phyloP scores from a whole-genome alignment of 106 monocot genomes.

The Triglochin maritima region DNA sequence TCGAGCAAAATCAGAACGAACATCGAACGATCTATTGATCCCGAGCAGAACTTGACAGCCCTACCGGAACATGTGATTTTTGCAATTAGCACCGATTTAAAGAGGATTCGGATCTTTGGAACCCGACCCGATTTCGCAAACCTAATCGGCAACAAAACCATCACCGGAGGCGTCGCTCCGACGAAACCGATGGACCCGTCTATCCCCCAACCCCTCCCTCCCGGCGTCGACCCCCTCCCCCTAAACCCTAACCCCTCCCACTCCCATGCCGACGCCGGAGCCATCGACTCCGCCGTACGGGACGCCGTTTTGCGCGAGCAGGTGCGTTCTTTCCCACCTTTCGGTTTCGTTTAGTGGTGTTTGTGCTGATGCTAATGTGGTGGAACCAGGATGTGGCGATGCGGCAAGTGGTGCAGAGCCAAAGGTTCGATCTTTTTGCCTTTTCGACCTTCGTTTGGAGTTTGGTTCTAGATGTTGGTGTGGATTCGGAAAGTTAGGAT shows the following conservation, averaged over 20 bases:
- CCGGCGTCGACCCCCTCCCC: conserved; percentile 2
- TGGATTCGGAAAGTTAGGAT: too few relatives aligned
- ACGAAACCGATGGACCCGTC: conserved; percentile 1
- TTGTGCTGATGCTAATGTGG: conserved; percentile 7
- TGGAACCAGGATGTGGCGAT: conserved; percentile 67
- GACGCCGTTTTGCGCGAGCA: conserved; percentile 71
- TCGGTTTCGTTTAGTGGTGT: not conserved
- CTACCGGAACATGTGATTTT: too few relatives aligned
- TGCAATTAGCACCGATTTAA: not conserved
- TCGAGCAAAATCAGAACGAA: too few relatives aligned
- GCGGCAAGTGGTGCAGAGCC: conserved; percentile 73
- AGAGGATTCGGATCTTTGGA: not conserved
- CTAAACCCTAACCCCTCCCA: not conserved
- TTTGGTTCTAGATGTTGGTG: not conserved
- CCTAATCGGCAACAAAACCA: not conserved
- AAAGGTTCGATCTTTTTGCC: conserved; percentile 37
- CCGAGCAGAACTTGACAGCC: too few relatives aligned
- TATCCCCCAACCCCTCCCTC: conserved; percentile 3
- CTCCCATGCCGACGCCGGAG: not conserved
- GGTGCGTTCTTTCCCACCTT: conserved; percentile 26
- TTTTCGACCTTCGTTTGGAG: not conserved
- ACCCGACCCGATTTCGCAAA: not conserved
- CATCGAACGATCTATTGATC: too few relatives aligned
- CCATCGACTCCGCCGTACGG: conserved; percentile 62
- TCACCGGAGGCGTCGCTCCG: not conserved